A percentile compares a stretch with the other conserved stretches of the same genome.
These are phyloP conservation scores for Kodamaea lidongshanica DNA, from an alignment of 805 yeast genomes.

Conservation along the genomic window DNA sequence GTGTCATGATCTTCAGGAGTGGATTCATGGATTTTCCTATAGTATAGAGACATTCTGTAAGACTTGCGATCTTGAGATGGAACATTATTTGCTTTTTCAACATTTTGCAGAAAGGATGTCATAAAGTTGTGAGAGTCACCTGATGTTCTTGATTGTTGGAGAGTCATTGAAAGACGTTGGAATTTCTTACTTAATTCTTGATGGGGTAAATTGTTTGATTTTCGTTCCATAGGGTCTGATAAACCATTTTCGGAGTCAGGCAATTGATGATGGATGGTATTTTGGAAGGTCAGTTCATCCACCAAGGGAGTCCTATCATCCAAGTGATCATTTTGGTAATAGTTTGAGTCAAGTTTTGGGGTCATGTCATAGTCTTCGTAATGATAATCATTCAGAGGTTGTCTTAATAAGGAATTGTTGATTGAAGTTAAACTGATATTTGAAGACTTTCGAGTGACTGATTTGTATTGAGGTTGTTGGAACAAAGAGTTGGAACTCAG, in stretches of 20 bases:
- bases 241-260: constrained; percentile 4
- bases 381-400: constrained; percentile 6
- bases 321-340: constrained; percentile 9
- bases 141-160: constrained; percentile 29
- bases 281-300: constrained; percentile 8
- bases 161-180: constrained; percentile 31
- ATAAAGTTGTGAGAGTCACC: constrained; percentile 37
- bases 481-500: constrained; percentile 3
- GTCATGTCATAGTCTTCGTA: constrained; percentile 21
- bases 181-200: constrained; percentile 31
- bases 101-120: constrained; percentile 34
- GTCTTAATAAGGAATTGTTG: constrained; percentile 25
- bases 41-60: constrained; percentile 25
- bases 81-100: constrained; percentile 20
- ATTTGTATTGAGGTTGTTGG: constrained; percentile 4
- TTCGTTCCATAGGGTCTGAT: constrained; percentile 1
- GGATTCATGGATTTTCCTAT: constrained; percentile 26
- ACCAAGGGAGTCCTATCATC: constrained; percentile 29
- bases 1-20: constrained; percentile 10
- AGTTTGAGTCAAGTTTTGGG: constrained; percentile 19
- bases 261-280: constrained; percentile 8
- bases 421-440: constrained; percentile 31
- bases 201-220: constrained; percentile 20
- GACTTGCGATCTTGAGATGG: constrained; percentile 5
- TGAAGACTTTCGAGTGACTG: constrained; percentile 5